These are phyloP conservation scores for Breynia disticha DNA, from an alignment of 441 rosid species.

Conservation along the genomic window DNA sequence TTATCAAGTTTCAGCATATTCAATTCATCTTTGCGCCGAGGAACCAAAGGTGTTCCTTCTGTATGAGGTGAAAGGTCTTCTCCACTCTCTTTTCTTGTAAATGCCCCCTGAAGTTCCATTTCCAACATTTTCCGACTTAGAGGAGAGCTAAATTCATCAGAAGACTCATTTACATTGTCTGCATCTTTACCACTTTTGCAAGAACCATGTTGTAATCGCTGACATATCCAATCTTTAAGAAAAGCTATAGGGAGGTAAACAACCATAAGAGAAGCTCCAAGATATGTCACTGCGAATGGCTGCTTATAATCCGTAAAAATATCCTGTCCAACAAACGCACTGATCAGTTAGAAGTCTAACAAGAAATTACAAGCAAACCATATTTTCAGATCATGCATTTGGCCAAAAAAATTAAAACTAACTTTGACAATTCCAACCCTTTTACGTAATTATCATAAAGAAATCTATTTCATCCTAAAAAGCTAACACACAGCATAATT, in stretches of 20 bases:
- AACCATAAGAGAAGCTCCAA: slow-evolving; percentile 95
- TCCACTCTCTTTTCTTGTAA: slow-evolving; percentile 68
- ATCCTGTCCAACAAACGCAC: slow-evolving; percentile 44
- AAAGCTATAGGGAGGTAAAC: slow-evolving; percentile 90
- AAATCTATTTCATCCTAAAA: too few species aligned
- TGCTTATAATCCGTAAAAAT: slow-evolving; percentile 80
- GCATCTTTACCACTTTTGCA: slow-evolving; percentile 41
- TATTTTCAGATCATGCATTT: too few species aligned
- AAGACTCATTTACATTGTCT: slow-evolving; percentile 28
- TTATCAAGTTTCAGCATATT: slow-evolving; percentile 38
- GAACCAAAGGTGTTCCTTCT: slow-evolving; percentile 58
- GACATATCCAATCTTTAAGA: slow-evolving; percentile 75
- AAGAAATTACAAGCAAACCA: too few species aligned
- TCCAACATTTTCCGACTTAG: slow-evolving; percentile 47
- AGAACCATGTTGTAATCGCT: slow-evolving; percentile 33
- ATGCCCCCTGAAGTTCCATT: slow-evolving; percentile 63
- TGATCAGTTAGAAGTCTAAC: not conserved
- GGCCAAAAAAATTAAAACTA: too few species aligned
- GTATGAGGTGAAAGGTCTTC: slow-evolving; percentile 37
- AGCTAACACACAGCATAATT: too few species aligned
- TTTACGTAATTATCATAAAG: too few species aligned
- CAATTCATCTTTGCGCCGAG: slow-evolving; percentile 49
- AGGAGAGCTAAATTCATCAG: slow-evolving; percentile 50
- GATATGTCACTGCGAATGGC: slow-evolving; percentile 97
- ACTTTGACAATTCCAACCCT: too few species aligned